These are phyloP conservation scores for Corchorus capsularis DNA, from an alignment of 345 rosid species.

Conservation along the genomic window DNA sequence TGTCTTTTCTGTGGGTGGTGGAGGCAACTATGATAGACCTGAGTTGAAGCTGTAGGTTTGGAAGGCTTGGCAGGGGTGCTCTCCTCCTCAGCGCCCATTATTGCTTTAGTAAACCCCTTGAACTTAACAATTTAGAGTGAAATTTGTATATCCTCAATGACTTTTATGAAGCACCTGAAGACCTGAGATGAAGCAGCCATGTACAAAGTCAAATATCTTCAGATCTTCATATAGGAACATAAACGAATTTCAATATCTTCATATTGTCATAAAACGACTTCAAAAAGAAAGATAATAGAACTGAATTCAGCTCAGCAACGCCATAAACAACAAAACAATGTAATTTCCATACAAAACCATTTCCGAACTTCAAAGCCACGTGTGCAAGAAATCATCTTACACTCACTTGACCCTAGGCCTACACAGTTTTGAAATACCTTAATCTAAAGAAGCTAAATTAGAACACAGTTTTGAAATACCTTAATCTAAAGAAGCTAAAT, in stretches of 20 bases:
- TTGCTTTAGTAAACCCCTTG: conserved; percentile 12
- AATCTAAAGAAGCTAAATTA: neutral
- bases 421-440: neutral
- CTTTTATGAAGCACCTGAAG: conserved; percentile 33
- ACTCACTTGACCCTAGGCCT: neutral
- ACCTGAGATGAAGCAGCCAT: conserved; percentile 13
- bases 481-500: neutral
- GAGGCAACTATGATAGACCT: conserved; percentile 39
- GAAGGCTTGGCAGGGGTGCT: conserved; percentile 67
- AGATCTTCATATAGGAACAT: neutral
- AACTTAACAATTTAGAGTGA: conserved; percentile 21
- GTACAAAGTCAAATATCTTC: neutral
- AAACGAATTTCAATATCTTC: neutral
- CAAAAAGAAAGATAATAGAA: neutral
- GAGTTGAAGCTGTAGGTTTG: conserved; percentile 69
- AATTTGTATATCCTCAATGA: conserved; percentile 1
- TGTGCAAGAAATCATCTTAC: neutral
- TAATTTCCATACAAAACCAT: neutral
- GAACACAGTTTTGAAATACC: neutral
- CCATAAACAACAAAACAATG: neutral
- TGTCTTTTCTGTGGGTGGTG: neutral
- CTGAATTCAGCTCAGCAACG: neutral
- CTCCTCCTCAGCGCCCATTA: conserved; percentile 84
- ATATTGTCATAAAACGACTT: neutral
- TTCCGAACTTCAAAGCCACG: neutral